These are phyloP conservation scores for Fusarium sp. DNA, from an alignment of 2,329 filamentous ascomycete genomes.

Conservation along the genomic window DNA sequence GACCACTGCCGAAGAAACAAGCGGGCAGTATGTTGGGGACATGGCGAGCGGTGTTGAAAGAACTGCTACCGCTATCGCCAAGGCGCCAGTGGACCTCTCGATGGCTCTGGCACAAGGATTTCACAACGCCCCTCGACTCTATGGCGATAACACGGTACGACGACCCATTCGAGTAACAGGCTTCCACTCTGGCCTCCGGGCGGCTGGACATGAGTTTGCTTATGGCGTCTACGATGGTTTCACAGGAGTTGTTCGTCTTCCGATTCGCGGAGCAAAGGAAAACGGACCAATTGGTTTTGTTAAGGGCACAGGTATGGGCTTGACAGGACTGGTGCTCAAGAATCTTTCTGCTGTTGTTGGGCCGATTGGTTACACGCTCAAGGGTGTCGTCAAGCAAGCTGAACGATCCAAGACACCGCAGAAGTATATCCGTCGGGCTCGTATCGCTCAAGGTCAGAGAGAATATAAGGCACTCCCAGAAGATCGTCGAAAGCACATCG, in stretches of 20 bases:
- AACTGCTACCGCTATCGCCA: constrained; percentile 63
- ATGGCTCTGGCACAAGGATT: constrained; percentile 75
- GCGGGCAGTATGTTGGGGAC: constrained; percentile 60
- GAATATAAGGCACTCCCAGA: constrained; percentile 55
- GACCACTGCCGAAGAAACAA: constrained; percentile 33
- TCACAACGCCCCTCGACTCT: constrained; percentile 76
- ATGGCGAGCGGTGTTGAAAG: constrained; percentile 64
- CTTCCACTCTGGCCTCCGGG: constrained; percentile 70
- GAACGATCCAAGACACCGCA: constrained; percentile 65
- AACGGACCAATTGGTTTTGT: constrained; percentile 60
- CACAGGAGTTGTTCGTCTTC: constrained; percentile 71
- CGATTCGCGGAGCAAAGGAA: constrained; percentile 67
- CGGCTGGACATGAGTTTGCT: constrained; percentile 70
- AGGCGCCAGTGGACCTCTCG: constrained; percentile 70
- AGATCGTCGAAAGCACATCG: constrained; percentile 45
- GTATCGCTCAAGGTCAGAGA: constrained; percentile 68
- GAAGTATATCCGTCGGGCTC: constrained; percentile 65
- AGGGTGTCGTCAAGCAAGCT: constrained; percentile 71
- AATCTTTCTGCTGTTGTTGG: constrained; percentile 71
- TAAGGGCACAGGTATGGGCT: constrained; percentile 70
- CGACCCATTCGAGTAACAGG: constrained; percentile 72
- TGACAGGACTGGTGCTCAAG: constrained; percentile 73
- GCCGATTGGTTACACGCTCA: constrained; percentile 71
- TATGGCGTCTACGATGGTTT: constrained; percentile 75
- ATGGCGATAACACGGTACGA: constrained; percentile 76